These are phyloP conservation scores for Mrakia hoshinonis DNA, from an alignment of 768 basidiomycete species.

Conservation along the genomic window DNA sequence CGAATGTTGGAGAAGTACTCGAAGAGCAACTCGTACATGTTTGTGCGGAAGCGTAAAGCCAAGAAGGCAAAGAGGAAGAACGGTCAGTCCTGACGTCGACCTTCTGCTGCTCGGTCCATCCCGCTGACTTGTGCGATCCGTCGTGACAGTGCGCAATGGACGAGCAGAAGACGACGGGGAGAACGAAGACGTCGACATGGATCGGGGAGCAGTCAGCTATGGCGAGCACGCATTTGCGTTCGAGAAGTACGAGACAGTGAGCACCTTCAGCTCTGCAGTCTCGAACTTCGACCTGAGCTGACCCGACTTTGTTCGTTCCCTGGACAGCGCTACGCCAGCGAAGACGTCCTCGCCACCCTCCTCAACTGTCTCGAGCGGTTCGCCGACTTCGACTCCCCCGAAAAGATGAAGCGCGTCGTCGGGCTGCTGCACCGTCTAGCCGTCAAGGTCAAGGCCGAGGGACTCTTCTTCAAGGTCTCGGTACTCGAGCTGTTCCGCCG, in stretches of 20 bases:
- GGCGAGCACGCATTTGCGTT: conserved; percentile 86
- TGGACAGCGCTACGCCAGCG: conserved; percentile 73
- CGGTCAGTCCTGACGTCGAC: not conserved
- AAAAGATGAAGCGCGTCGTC: conserved; percentile 84
- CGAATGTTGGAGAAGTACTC: conserved; percentile 83
- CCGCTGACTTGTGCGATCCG: not conserved
- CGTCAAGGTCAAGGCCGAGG: conserved; percentile 84
- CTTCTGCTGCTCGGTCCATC: not conserved
- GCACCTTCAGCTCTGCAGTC: conserved; percentile 27
- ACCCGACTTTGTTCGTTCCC: not conserved
- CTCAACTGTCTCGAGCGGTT: conserved; percentile 73
- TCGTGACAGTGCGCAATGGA: conserved; percentile 38
- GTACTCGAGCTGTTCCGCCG: conserved; percentile 78
- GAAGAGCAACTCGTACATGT: conserved; percentile 60
- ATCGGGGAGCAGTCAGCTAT: conserved; percentile 50
- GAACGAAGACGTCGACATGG: conserved; percentile 51
- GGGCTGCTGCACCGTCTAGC: conserved; percentile 82
- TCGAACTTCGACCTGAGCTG: not conserved
- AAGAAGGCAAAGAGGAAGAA: conserved; percentile 49
- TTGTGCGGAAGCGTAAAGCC: conserved; percentile 49
- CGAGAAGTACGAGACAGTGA: conserved; percentile 77
- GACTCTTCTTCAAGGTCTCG: conserved; percentile 89
- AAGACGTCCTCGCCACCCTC: conserved; percentile 75
- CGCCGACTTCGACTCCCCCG: conserved; percentile 65
- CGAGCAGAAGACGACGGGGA: conserved; percentile 50